Conservation (phyloP, 2,329 filamentous ascomycete genomes). For the Epichloe bromicola region DNA sequence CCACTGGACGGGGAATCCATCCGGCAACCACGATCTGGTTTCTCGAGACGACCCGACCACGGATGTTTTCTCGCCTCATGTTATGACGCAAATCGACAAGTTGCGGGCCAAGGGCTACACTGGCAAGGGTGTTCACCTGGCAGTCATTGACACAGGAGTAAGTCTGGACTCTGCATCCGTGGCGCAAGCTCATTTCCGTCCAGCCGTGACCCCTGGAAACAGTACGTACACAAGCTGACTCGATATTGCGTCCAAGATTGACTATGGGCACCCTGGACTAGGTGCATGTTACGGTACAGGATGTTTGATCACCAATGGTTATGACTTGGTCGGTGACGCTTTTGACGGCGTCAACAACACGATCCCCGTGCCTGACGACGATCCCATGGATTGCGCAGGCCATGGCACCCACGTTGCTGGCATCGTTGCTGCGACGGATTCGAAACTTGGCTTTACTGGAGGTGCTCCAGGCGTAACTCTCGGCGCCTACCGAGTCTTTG, state of each 20-base stretch:
- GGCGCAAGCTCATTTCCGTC: background rate
- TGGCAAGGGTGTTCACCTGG: conserved; percentile 8
- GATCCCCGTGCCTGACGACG: conserved; percentile 8
- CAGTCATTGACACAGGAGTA: conserved; percentile 17
- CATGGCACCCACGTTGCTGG: conserved; percentile 15
- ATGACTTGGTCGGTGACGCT: conserved; percentile 14
- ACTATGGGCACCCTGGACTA: conserved; percentile 45
- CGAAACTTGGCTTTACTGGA: conserved; percentile 2
- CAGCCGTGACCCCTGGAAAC: no score
- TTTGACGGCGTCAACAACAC: conserved; percentile 4
- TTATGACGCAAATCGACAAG: conserved; percentile 9
- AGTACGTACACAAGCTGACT: no score
- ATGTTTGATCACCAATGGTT: conserved; percentile 21
- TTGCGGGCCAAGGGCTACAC: conserved; percentile 6
- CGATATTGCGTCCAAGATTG: conserved; percentile 25
- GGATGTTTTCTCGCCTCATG: conserved; percentile 6
- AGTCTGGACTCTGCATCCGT: conserved; percentile 12
- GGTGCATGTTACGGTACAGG: conserved; percentile 45
- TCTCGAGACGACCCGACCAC: background rate
- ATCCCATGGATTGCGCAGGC: conserved; percentile 10
- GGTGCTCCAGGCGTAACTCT: conserved; percentile 4
- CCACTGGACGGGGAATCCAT: conserved; percentile 6
- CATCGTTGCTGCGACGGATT: conserved; percentile 13
- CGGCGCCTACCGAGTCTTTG: conserved; percentile 3
- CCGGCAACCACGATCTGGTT: background rate